phyloP scores from a whole-genome alignment of 192 early-diverging fungal species.

The Backusella tarrabulga region DNA sequence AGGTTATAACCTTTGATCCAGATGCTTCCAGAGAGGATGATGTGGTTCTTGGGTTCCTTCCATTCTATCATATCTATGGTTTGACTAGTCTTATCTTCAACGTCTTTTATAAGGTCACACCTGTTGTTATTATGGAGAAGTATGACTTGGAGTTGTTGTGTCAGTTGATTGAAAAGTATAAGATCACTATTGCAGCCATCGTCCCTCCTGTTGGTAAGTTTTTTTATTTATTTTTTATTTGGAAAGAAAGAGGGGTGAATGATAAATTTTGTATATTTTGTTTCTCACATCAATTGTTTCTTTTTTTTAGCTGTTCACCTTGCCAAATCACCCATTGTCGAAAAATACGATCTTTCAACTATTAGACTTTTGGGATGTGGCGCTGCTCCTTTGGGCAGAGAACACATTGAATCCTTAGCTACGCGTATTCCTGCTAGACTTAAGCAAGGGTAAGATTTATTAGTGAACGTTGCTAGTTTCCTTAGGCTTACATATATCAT shows the following conservation, averaged over 20 bases:
- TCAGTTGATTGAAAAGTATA: constrained; percentile 65
- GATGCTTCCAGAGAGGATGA: neutral
- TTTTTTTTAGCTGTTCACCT: constrained; percentile 52
- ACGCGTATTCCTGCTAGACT: constrained; percentile 42
- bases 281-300: neutral
- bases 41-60: constrained; percentile 58
- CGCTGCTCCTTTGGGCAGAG: constrained; percentile 79
- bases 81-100: constrained; percentile 42
- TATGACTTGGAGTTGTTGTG: constrained; percentile 70
- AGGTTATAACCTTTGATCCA: constrained; percentile 50
- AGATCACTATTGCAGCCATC: constrained; percentile 61
- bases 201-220: constrained; percentile 53
- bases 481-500: neutral
- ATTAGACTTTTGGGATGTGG: constrained; percentile 65
- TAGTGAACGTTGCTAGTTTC: neutral
- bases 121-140: constrained; percentile 73
- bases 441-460: constrained; percentile 39
- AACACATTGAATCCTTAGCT: constrained; percentile 57
- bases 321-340: constrained; percentile 72
- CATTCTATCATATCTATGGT: constrained; percentile 68
- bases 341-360: constrained; percentile 68
- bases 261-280: neutral
- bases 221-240: neutral
- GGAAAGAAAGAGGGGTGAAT: neutral
- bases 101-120: constrained; percentile 38